Conservation (phyloP, 1,139 yeast genomes). For the Arxiozyma slooffiae region DNA sequence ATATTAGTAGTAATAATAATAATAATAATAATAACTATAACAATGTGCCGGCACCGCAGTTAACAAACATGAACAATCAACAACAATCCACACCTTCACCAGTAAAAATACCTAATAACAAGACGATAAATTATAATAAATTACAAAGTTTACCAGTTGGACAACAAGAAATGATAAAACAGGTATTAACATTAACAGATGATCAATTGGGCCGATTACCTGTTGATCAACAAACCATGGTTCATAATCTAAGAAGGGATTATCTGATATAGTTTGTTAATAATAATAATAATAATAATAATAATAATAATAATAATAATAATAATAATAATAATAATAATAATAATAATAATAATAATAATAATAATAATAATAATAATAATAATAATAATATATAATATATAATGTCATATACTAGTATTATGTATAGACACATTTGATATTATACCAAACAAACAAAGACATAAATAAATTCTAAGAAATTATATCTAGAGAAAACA, state of each 20-base stretch:
- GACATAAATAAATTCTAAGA: no score
- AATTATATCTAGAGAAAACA: background rate
- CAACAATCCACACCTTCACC: background rate
- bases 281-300: no score
- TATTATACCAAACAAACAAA: background rate
- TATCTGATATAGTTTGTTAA: slow-evolving; percentile 32
- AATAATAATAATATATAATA: no score
- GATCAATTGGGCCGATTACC: slow-evolving; percentile 50
- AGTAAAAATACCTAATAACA: background rate
- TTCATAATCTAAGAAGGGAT: slow-evolving; percentile 48
- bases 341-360: no score
- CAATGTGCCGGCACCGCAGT: background rate
- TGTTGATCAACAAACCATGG: slow-evolving; percentile 51
- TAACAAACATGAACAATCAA: background rate
- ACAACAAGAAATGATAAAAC: slow-evolving; percentile 57
- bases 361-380: no score
- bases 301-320: no score
- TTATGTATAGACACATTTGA: background rate
- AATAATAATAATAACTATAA: background rate
- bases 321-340: no score
- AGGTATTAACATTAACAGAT: slow-evolving; percentile 49
- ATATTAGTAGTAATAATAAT: no score
- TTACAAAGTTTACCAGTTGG: slow-evolving; percentile 34
- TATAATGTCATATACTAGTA: no score
- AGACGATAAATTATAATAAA: slow-evolving; percentile 14